Percentiles rank a stretch among this genome's conserved stretches.
Evolutionary conservation across 805 yeast genomes (phyloP).

Genomic region (Nakazawaea populi): DNA sequence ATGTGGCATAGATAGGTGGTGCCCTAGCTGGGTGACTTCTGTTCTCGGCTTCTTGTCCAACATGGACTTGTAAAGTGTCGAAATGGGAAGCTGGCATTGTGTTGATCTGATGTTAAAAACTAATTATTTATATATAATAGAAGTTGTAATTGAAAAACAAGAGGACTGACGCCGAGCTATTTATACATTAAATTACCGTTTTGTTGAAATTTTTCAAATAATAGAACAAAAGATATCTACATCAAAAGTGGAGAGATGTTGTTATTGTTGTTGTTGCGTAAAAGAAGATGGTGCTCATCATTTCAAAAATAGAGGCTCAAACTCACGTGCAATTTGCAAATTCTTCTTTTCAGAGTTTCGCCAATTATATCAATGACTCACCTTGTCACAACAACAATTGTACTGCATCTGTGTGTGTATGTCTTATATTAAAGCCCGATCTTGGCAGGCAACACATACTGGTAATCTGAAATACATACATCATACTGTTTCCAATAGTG

Average conservation of each 20-base stretch:
- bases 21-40: slow-evolving; percentile 73
- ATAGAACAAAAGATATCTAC: too few species aligned
- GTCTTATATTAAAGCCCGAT: too few species aligned
- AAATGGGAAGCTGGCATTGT: slow-evolving; percentile 55
- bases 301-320: not conserved
- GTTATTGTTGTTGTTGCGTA: not conserved
- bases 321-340: slow-evolving; percentile 17
- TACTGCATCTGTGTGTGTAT: too few species aligned
- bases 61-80: slow-evolving; percentile 91
- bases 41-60: slow-evolving; percentile 76
- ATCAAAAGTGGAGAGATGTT: slow-evolving; percentile 1
- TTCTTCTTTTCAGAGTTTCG: not conserved
- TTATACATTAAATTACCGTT: slow-evolving; percentile 12
- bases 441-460: too few species aligned
- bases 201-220: slow-evolving; percentile 10
- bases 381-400: too few species aligned
- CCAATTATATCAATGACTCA: too few species aligned
- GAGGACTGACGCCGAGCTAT: slow-evolving; percentile 11
- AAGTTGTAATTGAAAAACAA: slow-evolving; percentile 11
- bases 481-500: too few species aligned
- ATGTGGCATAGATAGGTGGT: slow-evolving; percentile 87
- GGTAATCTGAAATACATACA: too few species aligned
- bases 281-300: not conserved
- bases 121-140: slow-evolving; percentile 12
- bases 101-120: not conserved